Evolutionary conservation across 2,329 filamentous ascomycete species (phyloP).

Genomic region (Phyllosticta citribraziliensis): DNA sequence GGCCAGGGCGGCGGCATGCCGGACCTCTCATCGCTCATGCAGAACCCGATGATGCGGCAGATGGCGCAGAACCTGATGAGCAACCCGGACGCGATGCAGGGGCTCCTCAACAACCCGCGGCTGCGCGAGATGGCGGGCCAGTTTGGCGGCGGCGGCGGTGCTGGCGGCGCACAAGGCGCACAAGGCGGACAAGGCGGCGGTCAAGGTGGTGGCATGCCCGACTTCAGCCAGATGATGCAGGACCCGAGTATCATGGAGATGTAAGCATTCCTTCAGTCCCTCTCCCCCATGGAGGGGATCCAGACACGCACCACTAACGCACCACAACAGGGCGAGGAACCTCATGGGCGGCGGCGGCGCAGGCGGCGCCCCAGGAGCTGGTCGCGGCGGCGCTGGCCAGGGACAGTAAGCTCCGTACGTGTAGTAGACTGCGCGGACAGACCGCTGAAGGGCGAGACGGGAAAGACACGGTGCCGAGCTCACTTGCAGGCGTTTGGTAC

Average conservation of each 20-base stretch:
- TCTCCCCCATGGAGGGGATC: neutral
- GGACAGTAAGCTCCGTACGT: slow-evolving; percentile 5
- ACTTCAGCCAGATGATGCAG: slow-evolving; percentile 75
- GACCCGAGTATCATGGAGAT: slow-evolving; percentile 89
- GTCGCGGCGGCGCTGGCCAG: neutral
- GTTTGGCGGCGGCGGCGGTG: slow-evolving; percentile 48
- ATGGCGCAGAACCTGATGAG: slow-evolving; percentile 98
- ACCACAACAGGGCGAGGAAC: slow-evolving; percentile 47
- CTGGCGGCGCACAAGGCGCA: slow-evolving; percentile 23
- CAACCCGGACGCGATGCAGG: slow-evolving; percentile 86
- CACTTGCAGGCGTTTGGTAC: too few relatives aligned
- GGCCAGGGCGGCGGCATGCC: slow-evolving; percentile 69
- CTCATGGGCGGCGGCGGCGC: slow-evolving; percentile 54
- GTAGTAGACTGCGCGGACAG: neutral
- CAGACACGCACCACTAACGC: neutral
- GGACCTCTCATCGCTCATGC: slow-evolving; percentile 80
- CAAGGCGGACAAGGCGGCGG: slow-evolving; percentile 22
- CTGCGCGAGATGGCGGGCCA: slow-evolving; percentile 78
- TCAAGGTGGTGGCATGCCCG: slow-evolving; percentile 83
- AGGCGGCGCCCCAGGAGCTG: slow-evolving; percentile 13
- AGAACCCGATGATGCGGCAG: slow-evolving; percentile 93
- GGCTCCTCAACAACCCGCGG: slow-evolving; percentile 88
- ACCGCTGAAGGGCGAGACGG: too few relatives aligned
- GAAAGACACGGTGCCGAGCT: too few relatives aligned
- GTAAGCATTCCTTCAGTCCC: slow-evolving; percentile 46